A percentile compares a stretch with the other conserved stretches of the same genome.
Evolutionary conservation across 2,329 filamentous ascomycete genomes (phyloP).

Genomic region (Aspergillus unguis): DNA sequence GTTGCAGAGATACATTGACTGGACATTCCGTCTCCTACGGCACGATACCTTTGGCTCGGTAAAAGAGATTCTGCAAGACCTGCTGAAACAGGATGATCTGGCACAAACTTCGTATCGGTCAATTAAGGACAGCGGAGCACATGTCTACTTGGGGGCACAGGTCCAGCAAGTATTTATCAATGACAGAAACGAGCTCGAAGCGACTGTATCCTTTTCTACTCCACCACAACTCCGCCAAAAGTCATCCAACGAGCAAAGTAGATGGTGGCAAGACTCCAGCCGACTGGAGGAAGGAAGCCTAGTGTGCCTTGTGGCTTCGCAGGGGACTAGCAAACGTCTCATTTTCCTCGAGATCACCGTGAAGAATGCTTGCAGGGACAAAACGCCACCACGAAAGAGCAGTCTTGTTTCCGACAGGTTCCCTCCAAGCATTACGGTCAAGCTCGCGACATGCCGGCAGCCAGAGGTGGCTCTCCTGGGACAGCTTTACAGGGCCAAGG

Average conservation of each 20-base stretch:
- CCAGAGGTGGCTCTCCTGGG: neutral
- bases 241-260: conserved; percentile 1
- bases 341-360: conserved; percentile 1
- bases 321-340: neutral
- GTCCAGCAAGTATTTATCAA: conserved; percentile 2
- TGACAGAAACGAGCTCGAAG: conserved; percentile 3
- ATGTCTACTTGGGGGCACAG: neutral
- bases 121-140: neutral
- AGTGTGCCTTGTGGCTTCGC: neutral
- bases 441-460: neutral
- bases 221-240: conserved; percentile 1
- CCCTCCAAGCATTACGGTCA: conserved; percentile 1
- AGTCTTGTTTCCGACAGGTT: conserved; percentile 1
- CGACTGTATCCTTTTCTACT: conserved; percentile 2
- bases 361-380: conserved; percentile 1
- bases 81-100: conserved; percentile 1
- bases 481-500: neutral
- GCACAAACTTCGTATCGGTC: neutral
- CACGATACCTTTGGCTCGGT: conserved; percentile 2
- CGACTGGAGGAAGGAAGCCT: conserved; percentile 1
- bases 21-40: neutral
- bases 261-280: conserved; percentile 3
- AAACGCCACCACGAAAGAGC: neutral
- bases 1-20: conserved; percentile 2
- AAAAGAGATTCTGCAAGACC: neutral